Conservation (phyloP, 2,329 filamentous ascomycete genomes). For the Pseudogymnoascus sp. region DNA sequence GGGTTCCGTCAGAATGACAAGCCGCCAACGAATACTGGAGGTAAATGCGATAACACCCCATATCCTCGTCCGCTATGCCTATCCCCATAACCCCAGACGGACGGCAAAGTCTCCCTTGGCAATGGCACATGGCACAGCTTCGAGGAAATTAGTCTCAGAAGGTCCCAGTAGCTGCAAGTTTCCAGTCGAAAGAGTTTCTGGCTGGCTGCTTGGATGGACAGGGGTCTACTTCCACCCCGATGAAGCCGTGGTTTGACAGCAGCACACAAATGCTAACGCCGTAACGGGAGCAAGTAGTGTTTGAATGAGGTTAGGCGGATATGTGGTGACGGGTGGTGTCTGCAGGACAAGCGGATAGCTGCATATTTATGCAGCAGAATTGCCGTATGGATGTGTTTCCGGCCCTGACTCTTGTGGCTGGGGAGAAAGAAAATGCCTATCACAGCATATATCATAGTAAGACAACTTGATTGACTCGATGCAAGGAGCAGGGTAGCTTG, state of each 20-base stretch:
- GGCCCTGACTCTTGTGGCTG: conserved; percentile 29
- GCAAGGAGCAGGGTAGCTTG: conserved; percentile 30
- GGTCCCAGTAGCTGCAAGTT: conserved; percentile 13
- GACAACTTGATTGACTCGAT: conserved; percentile 46
- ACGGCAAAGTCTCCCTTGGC: neutral
- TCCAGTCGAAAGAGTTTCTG: conserved; percentile 19
- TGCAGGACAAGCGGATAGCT: conserved; percentile 37
- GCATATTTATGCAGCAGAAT: conserved; percentile 34
- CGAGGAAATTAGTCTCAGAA: conserved; percentile 14
- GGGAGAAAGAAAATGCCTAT: conserved; percentile 43
- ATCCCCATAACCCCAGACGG: neutral
- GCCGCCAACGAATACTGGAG: neutral
- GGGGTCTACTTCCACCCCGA: conserved; percentile 20
- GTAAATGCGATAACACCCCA: neutral
- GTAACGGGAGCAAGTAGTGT: conserved; percentile 28
- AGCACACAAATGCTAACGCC: conserved; percentile 26
- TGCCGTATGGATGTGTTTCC: conserved; percentile 34
- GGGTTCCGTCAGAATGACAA: neutral
- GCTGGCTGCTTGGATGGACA: conserved; percentile 27
- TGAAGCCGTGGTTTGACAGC: conserved; percentile 29
- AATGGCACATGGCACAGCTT: neutral
- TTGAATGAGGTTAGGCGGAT: conserved; percentile 27
- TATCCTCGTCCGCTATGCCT: neutral
- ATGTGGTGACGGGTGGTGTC: conserved; percentile 27
- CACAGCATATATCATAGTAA: conserved; percentile 32